Percentiles rank a stretch among this genome's conserved stretches.
These are phyloP conservation scores for Coffea canephora DNA, from an alignment of 257 asterid genomes.

Conservation along the genomic window DNA sequence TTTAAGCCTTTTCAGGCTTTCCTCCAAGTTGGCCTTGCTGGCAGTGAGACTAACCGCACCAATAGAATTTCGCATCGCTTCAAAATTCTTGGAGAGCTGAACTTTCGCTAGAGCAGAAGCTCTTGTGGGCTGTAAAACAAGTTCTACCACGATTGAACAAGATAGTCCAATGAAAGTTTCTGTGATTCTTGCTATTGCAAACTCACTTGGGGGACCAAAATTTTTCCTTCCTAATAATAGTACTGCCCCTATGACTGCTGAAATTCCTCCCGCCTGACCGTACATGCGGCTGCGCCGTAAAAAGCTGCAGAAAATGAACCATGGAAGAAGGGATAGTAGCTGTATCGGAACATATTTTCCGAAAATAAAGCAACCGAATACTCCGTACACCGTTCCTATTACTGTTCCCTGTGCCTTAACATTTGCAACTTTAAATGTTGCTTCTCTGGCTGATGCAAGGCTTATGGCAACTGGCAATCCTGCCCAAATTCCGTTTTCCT, in stretches of 20 bases:
- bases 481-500: constrained; percentile 68
- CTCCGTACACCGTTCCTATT: constrained; percentile 77
- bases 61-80: constrained; percentile 35
- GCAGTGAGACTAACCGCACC: constrained; percentile 29
- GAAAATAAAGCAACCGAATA: constrained; percentile 70
- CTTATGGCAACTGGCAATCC: constrained; percentile 80
- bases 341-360: constrained; percentile 50
- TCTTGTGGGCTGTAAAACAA: constrained; percentile 72
- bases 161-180: constrained; percentile 83
- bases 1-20: constrained; percentile 35
- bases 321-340: constrained; percentile 75
- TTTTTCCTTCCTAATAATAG: constrained; percentile 67
- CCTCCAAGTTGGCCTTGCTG: constrained; percentile 29
- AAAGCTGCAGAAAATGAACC: constrained; percentile 75
- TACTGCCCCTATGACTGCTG: constrained; percentile 75
- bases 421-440: constrained; percentile 68
- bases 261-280: constrained; percentile 86
- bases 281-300: constrained; percentile 68
- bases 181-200: constrained; percentile 70
- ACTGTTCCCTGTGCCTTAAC: constrained; percentile 86
- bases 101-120: constrained; percentile 62
- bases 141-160: constrained; percentile 71
- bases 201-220: constrained; percentile 69
- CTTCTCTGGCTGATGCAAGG: constrained; percentile 64
- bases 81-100: constrained; percentile 51